Evolutionary conservation across 1,284 basidiomycete species (phyloP), one percentile per base, ranked within the genome.

Genomic region (Hypsizygus ulmarius): DNA sequence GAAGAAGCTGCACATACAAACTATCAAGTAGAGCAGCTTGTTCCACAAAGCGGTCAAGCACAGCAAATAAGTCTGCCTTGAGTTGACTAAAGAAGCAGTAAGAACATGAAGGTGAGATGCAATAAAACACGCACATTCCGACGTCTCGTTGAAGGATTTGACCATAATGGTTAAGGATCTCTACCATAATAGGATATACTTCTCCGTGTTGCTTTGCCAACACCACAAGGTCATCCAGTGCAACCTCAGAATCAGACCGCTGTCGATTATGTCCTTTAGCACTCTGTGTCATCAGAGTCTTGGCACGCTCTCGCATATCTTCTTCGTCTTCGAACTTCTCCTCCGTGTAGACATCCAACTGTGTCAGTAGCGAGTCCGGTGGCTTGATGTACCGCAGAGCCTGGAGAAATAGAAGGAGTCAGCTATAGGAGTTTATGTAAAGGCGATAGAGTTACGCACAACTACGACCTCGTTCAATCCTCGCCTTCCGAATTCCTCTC

Each of bases 301-400:
- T 70, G 12, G 78, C 71, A 28, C 78, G 77, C 49, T 90, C 84
- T 14, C 83, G 79, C 64, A 92, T 75, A 46, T 93, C 89, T 61
- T 89, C 84, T 63, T 91, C 86, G 64, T 96, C 93, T 55, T 93
- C 91, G 42, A 87, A 88, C 58, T 91, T 90, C 64, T 94, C 92
- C 55, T 96, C 91, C 0, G 80, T 78, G 58, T 93, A 95, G 12
- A 91, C 77, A 53, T 88, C 81, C 5, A 94, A 70, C 59, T 95
- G 92, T 0, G 77, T 53, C 12, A 54, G 39, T 7, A 57, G 40
- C 7, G 42, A 54, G 21, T 57, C 55, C 16, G 55, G 52, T 32
- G 55, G 52, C 33, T 45, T 57, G 15, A 54, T 47, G 43, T 57
- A 57, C 6, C 55, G 45, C 45, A 57, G 50, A 15, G 52, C 49